Evolutionary conservation across 345 rosid species (phyloP).

Genomic region (Salix caprea): DNA sequence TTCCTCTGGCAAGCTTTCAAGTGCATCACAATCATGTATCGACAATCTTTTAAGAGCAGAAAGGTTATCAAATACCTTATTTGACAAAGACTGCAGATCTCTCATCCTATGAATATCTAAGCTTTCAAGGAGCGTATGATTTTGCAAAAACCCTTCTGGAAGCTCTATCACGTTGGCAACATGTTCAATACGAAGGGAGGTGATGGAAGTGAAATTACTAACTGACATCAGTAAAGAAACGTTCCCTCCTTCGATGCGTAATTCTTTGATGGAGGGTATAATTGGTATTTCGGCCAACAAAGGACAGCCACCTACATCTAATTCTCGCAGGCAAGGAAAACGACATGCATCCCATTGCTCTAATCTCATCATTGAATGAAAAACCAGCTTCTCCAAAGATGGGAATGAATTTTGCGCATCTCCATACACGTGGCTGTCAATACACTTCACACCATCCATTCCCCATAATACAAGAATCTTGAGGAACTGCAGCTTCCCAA

Average conservation of each 20-base stretch:
- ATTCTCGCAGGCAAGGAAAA: background rate
- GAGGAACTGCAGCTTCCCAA: conserved; percentile 8
- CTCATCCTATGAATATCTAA: background rate
- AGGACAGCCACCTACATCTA: background rate
- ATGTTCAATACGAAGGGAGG: background rate
- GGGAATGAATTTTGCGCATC: background rate
- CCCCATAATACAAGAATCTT: background rate
- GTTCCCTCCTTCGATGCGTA: background rate
- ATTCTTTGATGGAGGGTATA: background rate
- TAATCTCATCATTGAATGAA: background rate
- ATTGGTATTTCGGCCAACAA: background rate
- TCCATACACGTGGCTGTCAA: background rate
- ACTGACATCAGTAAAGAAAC: background rate
- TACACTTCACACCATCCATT: background rate
- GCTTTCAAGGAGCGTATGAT: background rate
- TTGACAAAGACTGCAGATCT: background rate
- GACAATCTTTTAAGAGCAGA: background rate
- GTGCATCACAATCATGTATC: background rate
- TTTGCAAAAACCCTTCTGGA: background rate
- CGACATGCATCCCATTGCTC: background rate
- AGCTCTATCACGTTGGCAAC: background rate
- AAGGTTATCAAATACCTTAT: conserved; percentile 1
- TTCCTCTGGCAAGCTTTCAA: conserved; percentile 9
- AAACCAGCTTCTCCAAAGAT: background rate
- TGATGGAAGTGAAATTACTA: background rate